Evolutionary conservation across 257 asterid genomes (phyloP).

Genomic region (Gynochthodes officinalis): DNA sequence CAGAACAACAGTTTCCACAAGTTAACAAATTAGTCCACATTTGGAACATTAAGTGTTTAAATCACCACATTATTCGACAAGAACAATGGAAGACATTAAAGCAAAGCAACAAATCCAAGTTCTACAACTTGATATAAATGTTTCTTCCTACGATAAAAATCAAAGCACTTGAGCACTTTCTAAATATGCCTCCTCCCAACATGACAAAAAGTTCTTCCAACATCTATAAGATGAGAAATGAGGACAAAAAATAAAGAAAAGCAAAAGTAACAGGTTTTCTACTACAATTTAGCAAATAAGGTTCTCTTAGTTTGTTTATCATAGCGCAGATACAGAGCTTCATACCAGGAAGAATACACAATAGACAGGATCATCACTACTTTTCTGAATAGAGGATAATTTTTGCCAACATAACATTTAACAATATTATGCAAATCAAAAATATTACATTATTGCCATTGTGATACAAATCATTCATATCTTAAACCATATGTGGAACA

Average conservation of each 20-base stretch:
- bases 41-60: neutral
- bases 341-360: too few species aligned
- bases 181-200: neutral
- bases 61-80: neutral
- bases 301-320: neutral
- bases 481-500: neutral
- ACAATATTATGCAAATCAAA: neutral
- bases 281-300: neutral
- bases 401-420: neutral
- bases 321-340: too few species aligned
- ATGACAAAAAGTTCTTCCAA: neutral
- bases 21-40: neutral
- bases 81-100: neutral
- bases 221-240: neutral
- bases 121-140: neutral
- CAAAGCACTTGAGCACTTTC: neutral
- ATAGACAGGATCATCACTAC: too few species aligned
- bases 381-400: neutral
- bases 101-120: neutral
- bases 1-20: slow-evolving; percentile 20
- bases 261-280: too few species aligned
- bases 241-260: neutral
- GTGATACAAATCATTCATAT: neutral
- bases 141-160: neutral
- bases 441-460: neutral